These are phyloP conservation scores for Tarenaya hassleriana DNA, from an alignment of 345 rosid species.

Conservation along the genomic window DNA sequence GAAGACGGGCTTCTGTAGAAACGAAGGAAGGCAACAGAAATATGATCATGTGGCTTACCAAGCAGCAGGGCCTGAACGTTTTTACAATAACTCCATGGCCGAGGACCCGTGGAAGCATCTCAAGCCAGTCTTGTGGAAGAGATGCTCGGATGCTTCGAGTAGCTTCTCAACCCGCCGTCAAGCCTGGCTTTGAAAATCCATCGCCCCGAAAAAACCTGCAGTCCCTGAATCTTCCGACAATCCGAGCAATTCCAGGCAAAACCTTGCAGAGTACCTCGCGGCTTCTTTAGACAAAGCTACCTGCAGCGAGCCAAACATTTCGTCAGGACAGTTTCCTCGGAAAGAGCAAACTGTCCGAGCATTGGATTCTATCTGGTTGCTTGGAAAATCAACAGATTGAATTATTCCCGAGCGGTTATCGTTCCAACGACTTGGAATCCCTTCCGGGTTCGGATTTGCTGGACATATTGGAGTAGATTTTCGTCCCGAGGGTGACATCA, in stretches of 20 bases:
- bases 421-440: no score
- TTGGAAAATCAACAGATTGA: no score
- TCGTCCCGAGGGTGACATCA: no score
- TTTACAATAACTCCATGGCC: conserved; percentile 62
- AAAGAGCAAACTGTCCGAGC: no score
- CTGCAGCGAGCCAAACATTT: conserved; percentile 28
- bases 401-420: no score
- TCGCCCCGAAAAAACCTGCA: conserved; percentile 38
- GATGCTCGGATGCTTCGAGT: conserved; percentile 23
- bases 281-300: conserved; percentile 59
- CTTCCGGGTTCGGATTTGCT: no score
- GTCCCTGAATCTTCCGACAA: conserved; percentile 39
- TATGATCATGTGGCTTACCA: conserved; percentile 20
- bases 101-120: conserved; percentile 75
- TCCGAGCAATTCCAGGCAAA: conserved; percentile 37
- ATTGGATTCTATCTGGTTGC: no score
- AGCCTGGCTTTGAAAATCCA: conserved; percentile 62
- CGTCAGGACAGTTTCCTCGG: conserved; percentile 4
- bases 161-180: conserved; percentile 22
- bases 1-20: conserved; percentile 31
- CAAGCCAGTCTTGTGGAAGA: conserved; percentile 55
- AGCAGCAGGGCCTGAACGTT: conserved; percentile 35
- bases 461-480: no score
- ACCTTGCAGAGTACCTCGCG: conserved; percentile 87
- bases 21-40: conserved; percentile 45